Evolutionary conservation across 305 asterid genomes (phyloP).

Genomic region (Stenogyne calaminthoides): DNA sequence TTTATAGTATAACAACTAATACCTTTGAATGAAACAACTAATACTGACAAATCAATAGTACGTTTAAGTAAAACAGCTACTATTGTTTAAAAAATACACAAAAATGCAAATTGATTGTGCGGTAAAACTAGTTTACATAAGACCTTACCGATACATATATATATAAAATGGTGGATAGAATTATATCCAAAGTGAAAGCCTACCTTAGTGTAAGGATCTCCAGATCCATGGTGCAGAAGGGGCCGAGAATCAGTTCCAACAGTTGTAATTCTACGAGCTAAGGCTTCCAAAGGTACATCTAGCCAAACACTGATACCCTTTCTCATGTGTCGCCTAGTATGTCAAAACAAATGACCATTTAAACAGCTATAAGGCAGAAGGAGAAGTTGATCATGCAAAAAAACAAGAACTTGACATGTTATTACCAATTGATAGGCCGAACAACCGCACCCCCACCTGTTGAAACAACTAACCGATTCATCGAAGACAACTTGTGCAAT

Average conservation of each 20-base stretch:
- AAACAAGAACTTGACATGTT: slow-evolving; percentile 15
- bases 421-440: slow-evolving; percentile 89
- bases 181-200: neutral
- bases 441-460: slow-evolving; percentile 97
- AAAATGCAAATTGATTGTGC: neutral
- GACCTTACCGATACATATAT: neutral
- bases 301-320: slow-evolving; percentile 87
- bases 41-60: too few species aligned
- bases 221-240: slow-evolving; percentile 65
- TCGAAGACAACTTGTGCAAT: slow-evolving; percentile 63
- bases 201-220: slow-evolving; percentile 76
- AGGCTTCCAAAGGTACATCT: slow-evolving; percentile 88
- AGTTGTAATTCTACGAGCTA: slow-evolving; percentile 74
- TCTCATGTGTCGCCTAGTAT: slow-evolving; percentile 80
- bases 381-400: slow-evolving; percentile 22
- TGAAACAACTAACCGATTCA: slow-evolving; percentile 80
- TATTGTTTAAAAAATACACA: too few species aligned
- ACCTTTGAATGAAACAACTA: too few species aligned
- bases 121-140: neutral
- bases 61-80: too few species aligned
- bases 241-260: slow-evolving; percentile 84
- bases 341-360: neutral
- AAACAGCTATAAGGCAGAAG: slow-evolving; percentile 1
- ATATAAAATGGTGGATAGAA: neutral
- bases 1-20: too few species aligned